Conservation (phyloP, 305 asterid species). For the Andrographis paniculata region DNA sequence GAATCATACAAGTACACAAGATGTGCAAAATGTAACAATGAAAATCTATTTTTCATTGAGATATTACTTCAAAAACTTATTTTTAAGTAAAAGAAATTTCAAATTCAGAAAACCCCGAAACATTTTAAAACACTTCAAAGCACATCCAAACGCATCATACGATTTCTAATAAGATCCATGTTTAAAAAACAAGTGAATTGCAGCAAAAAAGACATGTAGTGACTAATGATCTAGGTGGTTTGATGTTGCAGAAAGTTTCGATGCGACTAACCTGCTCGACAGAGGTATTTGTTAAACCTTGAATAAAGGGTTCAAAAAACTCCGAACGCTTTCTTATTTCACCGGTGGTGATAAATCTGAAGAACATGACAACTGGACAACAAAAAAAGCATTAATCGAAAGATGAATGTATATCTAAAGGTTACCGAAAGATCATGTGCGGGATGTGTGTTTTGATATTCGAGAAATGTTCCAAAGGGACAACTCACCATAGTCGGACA, state of each 20-base stretch:
- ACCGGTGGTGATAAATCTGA: conserved; percentile 92
- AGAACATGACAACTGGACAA: conserved; percentile 86
- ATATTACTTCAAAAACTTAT: too few relatives aligned
- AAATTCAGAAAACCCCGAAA: too few relatives aligned
- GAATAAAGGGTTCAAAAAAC: conserved; percentile 83
- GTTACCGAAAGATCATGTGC: background rate
- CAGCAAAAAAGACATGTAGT: too few relatives aligned
- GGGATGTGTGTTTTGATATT: conserved; percentile 8
- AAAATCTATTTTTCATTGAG: too few relatives aligned
- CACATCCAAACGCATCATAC: too few relatives aligned
- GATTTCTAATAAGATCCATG: too few relatives aligned
- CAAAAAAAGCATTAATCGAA: conserved; percentile 23
- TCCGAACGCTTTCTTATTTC: conserved; percentile 81
- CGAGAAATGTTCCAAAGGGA: conserved; percentile 15
- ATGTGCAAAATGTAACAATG: too few relatives aligned
- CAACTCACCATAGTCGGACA: conserved; percentile 86
- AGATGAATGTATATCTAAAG: conserved; percentile 7
- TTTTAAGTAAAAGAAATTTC: too few relatives aligned
- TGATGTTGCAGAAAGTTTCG: conserved; percentile 3
- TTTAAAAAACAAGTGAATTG: too few relatives aligned
- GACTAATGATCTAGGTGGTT: too few relatives aligned
- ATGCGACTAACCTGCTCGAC: conserved; percentile 67
- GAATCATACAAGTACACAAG: too few relatives aligned
- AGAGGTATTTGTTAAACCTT: conserved; percentile 62
- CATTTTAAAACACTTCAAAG: too few relatives aligned